Base-by-base conservation (phyloP, 148 eudicot species). In the Chenopodium berlandieri region DNA sequence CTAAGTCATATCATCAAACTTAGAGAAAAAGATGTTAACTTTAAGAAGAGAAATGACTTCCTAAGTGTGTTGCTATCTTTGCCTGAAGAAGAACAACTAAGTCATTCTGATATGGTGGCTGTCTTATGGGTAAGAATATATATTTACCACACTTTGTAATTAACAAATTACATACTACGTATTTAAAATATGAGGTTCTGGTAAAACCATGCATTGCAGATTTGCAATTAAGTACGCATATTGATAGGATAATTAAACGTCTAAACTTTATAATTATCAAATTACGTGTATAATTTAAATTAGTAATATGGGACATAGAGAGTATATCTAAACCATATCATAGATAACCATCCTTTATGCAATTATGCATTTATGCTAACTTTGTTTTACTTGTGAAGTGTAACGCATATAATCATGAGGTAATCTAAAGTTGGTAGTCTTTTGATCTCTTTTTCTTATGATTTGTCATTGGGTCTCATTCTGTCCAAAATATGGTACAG, bases 31-130 rank as follows among this genome's bases (percentile, higher is more conserved):
- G 87, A 79, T 23, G 87, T 54, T 40, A 80, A 74, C 73, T 79
- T 81, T 34, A 79, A 66, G 44, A 78, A 73, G 46, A 86, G 82
- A 73, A 83, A 87, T 78, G 93, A 93, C 72, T 91, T 88, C 81
- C 89, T 93, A 27, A 90, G 94, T 81, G 83, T 88, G 44, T 82
- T 91, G 85, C 82, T 93, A 22, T 89, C 91, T 83, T 85, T 91
- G 89, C 90, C 93, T 2, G 64, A 83, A 62, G 92, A 90, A 31
- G 94, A 93, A 76, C 90, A 86, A 79, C 86, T 93, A 75, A 77
- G 75, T 80, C 79, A 85, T 83, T 76, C 81, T 32, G 92, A 93
- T 84, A 85, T 93, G 87, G 89, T 89, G 81, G 92, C 94, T 82
- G 90, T 93, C 32, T 73, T 93, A 70, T 93, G 97, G 97, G 97